phyloP scores from a whole-genome alignment of 352 stramenopile species.

The Phytophthora sp. region DNA sequence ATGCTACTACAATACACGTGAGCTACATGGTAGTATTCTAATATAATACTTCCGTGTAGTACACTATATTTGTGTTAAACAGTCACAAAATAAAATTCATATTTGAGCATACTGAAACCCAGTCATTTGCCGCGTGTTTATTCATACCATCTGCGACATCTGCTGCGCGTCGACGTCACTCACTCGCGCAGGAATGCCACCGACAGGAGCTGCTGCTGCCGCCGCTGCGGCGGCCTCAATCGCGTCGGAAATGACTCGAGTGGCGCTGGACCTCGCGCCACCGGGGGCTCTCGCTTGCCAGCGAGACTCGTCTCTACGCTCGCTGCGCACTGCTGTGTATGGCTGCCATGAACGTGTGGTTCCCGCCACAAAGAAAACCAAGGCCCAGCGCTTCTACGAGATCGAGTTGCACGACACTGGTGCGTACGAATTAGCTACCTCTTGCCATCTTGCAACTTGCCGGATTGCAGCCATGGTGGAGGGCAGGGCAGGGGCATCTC shows the following conservation, averaged over 20 bases:
- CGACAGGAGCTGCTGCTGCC: constrained; percentile 30
- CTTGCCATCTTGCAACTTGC: not conserved
- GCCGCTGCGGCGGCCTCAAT: constrained; percentile 18
- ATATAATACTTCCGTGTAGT: too few species aligned
- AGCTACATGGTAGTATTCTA: too few species aligned
- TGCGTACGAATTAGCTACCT: constrained; percentile 16
- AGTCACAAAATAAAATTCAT: too few species aligned
- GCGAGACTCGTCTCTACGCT: constrained; percentile 64
- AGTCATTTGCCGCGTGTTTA: too few species aligned
- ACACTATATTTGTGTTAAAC: too few species aligned
- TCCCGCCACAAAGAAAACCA: constrained; percentile 43
- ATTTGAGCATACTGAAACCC: too few species aligned
- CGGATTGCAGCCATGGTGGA: not conserved
- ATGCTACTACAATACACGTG: too few species aligned
- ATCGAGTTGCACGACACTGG: constrained; percentile 74
- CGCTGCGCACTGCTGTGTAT: constrained; percentile 55
- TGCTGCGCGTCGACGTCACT: not conserved
- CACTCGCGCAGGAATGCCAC: constrained; percentile 20
- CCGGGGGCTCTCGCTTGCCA: constrained; percentile 69
- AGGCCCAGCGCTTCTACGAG: constrained; percentile 53
- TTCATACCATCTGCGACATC: constrained; percentile 15
- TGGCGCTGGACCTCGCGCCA: constrained; percentile 25
- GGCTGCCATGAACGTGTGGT: constrained; percentile 38
- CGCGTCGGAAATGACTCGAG: constrained; percentile 10
- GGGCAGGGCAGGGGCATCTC: not conserved